Conservation (phyloP, 441 rosid genomes). For the Manihot esculenta region DNA sequence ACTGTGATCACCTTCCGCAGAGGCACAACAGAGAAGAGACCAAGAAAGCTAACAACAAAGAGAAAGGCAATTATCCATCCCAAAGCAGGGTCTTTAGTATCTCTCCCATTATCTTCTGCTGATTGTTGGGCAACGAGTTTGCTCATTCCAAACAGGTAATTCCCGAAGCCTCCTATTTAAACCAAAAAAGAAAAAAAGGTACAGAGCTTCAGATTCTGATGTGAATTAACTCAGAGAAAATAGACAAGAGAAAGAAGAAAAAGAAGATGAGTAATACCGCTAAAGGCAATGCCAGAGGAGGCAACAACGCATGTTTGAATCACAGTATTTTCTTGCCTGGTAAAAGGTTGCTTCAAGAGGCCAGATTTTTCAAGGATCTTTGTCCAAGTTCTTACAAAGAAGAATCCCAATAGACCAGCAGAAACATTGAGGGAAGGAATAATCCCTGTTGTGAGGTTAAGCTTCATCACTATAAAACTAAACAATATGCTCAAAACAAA, state of each 20-base stretch:
- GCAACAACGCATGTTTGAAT: conserved; percentile 17
- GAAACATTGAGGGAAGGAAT: conserved; percentile 21
- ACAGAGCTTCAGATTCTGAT: not conserved
- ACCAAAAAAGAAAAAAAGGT: not conserved
- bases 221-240: not conserved
- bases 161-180: conserved; percentile 15
- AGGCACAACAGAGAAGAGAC: conserved; percentile 16
- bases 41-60: conserved; percentile 15
- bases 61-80: conserved; percentile 21
- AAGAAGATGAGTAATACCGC: not conserved
- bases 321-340: conserved; percentile 20
- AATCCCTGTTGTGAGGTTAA: conserved; percentile 16
- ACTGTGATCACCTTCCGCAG: conserved; percentile 11
- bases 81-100: conserved; percentile 7
- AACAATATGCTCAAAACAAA: conserved; percentile 15
- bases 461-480: conserved; percentile 20
- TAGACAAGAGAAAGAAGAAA: not conserved
- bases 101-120: conserved; percentile 7
- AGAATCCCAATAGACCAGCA: conserved; percentile 22
- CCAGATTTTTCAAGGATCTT: conserved; percentile 12
- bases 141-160: conserved; percentile 17
- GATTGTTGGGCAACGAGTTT: not conserved
- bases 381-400: conserved; percentile 19
- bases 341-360: conserved; percentile 14
- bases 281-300: conserved; percentile 20